A percentile compares a stretch with the other conserved stretches of the same genome.
These are phyloP conservation scores for Pseudogymnoascus sp. DNA, from an alignment of 2,329 filamentous ascomycete species.

Conservation along the genomic window DNA sequence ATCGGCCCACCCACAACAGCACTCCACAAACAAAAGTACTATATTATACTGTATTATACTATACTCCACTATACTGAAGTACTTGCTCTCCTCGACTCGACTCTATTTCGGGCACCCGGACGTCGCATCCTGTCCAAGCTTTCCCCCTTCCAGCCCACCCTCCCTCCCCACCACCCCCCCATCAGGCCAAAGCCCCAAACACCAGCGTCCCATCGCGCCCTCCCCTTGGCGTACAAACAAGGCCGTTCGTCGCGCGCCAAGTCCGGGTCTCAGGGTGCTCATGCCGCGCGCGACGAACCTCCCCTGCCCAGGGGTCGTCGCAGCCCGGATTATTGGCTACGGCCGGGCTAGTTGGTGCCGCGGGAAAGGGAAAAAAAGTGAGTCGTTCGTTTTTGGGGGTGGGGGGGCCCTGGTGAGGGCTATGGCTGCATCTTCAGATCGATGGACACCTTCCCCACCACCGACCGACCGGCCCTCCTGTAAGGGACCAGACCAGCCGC, in stretches of 20 bases:
- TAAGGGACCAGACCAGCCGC: neutral
- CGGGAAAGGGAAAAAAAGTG: neutral
- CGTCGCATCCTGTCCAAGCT: neutral
- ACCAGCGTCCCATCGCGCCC: slow-evolving; percentile 2
- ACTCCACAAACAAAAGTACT: neutral
- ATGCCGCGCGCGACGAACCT: neutral
- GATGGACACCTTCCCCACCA: neutral
- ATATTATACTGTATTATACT: too few relatives aligned
- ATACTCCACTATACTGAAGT: neutral
- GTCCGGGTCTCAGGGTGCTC: neutral
- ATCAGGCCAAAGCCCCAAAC: neutral
- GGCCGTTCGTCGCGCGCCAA: neutral
- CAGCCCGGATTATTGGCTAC: neutral
- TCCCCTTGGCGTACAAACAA: neutral
- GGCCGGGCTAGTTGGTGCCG: neutral
- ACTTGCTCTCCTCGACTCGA: neutral
- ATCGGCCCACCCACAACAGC: neutral
- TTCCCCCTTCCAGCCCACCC: neutral
- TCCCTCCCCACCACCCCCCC: neutral
- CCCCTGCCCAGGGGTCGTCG: neutral
- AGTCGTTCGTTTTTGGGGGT: neutral
- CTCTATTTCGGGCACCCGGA: slow-evolving; percentile 2
- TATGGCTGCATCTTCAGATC: neutral
- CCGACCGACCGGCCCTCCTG: neutral
- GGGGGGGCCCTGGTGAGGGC: neutral